Percentiles rank a stretch among this genome's conserved stretches.
Evolutionary conservation across 352 stramenopile species (phyloP).

Genomic region (Phytophthora multivora): DNA sequence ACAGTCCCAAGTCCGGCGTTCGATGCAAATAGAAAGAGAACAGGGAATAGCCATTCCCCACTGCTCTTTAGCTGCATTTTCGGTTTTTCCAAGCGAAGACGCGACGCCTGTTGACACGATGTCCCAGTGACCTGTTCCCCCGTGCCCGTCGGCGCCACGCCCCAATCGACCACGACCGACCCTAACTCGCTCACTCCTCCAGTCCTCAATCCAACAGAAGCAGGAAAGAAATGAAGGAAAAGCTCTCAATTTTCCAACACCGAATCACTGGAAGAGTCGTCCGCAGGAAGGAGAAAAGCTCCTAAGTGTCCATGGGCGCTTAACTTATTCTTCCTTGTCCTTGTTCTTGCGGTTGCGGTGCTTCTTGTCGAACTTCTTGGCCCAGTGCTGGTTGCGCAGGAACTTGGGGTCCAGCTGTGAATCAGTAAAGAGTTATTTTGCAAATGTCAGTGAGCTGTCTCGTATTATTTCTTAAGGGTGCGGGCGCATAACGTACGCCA

Average conservation of each 20-base stretch:
- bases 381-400: conserved; percentile 97
- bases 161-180: conserved; percentile 34
- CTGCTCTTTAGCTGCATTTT: conserved; percentile 30
- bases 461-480: background rate
- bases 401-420: conserved; percentile 97
- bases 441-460: background rate
- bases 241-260: conserved; percentile 27
- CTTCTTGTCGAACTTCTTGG: conserved; percentile 98
- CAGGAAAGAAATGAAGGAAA: conserved; percentile 29
- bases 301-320: conserved; percentile 21
- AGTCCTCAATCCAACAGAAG: conserved; percentile 10
- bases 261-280: conserved; percentile 23
- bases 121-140: conserved; percentile 9
- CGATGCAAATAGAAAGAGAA: conserved; percentile 32
- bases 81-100: conserved; percentile 37
- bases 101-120: conserved; percentile 16
- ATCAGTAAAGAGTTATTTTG: background rate
- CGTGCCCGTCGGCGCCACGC: conserved; percentile 2
- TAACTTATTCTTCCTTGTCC: conserved; percentile 63
- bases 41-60: conserved; percentile 21
- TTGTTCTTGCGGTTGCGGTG: conserved; percentile 69
- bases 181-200: conserved; percentile 19
- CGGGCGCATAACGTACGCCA: conserved; percentile 71
- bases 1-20: conserved; percentile 6
- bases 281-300: conserved; percentile 18